Evolutionary conservation across 2,329 filamentous ascomycete species (phyloP).

Genomic region (Arthroderma uncinatum): DNA sequence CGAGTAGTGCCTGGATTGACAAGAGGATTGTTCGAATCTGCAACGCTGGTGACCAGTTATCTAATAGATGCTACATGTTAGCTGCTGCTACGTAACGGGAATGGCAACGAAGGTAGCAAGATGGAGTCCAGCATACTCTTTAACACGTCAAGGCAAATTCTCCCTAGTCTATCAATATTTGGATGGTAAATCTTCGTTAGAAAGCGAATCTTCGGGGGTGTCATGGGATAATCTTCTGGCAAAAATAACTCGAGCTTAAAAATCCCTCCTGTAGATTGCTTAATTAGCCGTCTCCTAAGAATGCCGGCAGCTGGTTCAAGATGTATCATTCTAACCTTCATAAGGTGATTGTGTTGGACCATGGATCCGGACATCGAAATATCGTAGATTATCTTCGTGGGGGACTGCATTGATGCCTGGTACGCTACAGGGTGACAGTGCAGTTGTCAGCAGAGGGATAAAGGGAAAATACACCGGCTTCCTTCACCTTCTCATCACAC

Average conservation of each 20-base stretch:
- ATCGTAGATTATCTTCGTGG: conserved; percentile 92
- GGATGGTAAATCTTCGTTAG: conserved; percentile 98
- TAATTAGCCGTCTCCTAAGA: background rate
- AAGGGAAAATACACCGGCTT: background rate
- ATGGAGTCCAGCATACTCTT: conserved; percentile 57
- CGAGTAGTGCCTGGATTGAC: conserved; percentile 91
- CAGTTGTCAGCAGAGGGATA: conserved; percentile 3
- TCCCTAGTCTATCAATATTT: conserved; percentile 93
- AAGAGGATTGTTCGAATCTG: conserved; percentile 98
- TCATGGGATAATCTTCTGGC: conserved; percentile 98
- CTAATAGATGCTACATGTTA: conserved; percentile 36
- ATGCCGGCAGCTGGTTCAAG: conserved; percentile 5
- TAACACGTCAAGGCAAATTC: conserved; percentile 92
- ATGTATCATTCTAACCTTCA: conserved; percentile 51
- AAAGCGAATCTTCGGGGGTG: conserved; percentile 94
- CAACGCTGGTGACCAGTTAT: conserved; percentile 96
- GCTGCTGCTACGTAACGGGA: background rate
- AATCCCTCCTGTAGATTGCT: conserved; percentile 50
- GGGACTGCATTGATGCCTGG: conserved; percentile 92
- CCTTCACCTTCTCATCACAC: conserved; percentile 24
- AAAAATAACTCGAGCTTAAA: conserved; percentile 97
- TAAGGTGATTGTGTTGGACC: conserved; percentile 88
- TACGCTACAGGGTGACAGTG: conserved; percentile 49
- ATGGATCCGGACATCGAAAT: conserved; percentile 96
- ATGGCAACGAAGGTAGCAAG: background rate